Percentiles rank a stretch among this genome's conserved stretches.
These are phyloP conservation scores for Malus asiatica DNA, from an alignment of 306 rosid species.

Conservation along the genomic window DNA sequence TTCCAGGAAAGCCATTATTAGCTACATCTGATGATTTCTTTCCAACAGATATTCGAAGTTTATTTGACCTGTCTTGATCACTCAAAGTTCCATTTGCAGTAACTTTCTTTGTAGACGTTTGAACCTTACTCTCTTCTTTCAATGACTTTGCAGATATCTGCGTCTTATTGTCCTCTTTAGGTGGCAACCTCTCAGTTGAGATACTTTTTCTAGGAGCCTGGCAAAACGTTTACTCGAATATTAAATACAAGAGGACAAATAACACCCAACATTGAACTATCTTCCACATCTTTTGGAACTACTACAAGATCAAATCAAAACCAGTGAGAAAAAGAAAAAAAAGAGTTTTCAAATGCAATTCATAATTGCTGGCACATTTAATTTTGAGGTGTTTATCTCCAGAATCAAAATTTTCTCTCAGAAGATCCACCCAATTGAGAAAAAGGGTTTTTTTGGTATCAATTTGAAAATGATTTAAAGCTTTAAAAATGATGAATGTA, in stretches of 20 bases:
- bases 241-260: not conserved
- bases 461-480: too few species aligned
- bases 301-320: not conserved
- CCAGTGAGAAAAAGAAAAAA: not conserved
- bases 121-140: conserved; percentile 61
- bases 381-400: not conserved
- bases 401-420: not conserved
- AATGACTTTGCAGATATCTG: conserved; percentile 36
- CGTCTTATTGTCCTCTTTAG: conserved; percentile 60
- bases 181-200: conserved; percentile 55
- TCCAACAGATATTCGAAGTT: conserved; percentile 43
- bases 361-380: not conserved
- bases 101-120: conserved; percentile 45
- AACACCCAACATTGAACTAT: not conserved
- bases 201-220: conserved; percentile 85
- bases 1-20: conserved; percentile 53
- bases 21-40: conserved; percentile 60
- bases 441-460: not conserved
- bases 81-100: conserved; percentile 45
- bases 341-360: not conserved
- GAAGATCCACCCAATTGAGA: conserved; percentile 5
- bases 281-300: not conserved
- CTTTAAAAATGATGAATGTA: too few species aligned
- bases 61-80: conserved; percentile 50
- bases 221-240: not conserved